Percentiles rank a stretch among this genome's conserved stretches.
Conservation (phyloP, 2,329 filamentous ascomycete species). For the Fusarium napiforme region DNA sequence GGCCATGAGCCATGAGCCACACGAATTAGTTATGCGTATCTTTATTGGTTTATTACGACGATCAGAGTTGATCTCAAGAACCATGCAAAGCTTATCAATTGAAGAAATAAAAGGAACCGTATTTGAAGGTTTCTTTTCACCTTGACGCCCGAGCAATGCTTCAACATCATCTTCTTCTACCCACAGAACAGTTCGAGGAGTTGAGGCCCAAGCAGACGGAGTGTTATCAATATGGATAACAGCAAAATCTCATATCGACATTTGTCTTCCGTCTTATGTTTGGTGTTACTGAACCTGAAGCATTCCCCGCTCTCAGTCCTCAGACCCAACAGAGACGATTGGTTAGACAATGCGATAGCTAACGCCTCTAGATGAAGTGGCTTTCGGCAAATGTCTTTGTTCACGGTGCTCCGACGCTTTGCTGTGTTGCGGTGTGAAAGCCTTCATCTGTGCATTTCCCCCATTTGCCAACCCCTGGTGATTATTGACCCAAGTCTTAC, state of each 20-base stretch:
- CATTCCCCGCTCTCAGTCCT: neutral
- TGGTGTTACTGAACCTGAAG: neutral
- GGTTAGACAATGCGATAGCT: neutral
- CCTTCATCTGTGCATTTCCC: neutral
- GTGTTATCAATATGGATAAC: neutral
- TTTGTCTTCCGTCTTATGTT: neutral
- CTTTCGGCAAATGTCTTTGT: slow-evolving; percentile 13
- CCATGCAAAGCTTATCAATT: neutral
- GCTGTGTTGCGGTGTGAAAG: slow-evolving; percentile 6
- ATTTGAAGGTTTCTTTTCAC: neutral
- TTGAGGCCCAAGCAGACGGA: neutral
- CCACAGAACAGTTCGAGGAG: neutral
- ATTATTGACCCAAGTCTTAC: neutral
- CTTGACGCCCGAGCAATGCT: neutral
- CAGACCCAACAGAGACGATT: slow-evolving; percentile 5
- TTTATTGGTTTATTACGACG: slow-evolving; percentile 16
- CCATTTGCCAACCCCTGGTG: neutral
- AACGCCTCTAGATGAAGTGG: slow-evolving; percentile 22
- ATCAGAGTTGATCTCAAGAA: slow-evolving; percentile 3
- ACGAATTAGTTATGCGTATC: slow-evolving; percentile 7
- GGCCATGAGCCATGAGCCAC: slow-evolving; percentile 5
- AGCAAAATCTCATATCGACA: neutral
- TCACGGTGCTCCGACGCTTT: slow-evolving; percentile 21
- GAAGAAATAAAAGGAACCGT: neutral
- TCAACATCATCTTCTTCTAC: neutral